phyloP scores from a whole-genome alignment of 129 eudicot species.

The Sambucus nigra region DNA sequence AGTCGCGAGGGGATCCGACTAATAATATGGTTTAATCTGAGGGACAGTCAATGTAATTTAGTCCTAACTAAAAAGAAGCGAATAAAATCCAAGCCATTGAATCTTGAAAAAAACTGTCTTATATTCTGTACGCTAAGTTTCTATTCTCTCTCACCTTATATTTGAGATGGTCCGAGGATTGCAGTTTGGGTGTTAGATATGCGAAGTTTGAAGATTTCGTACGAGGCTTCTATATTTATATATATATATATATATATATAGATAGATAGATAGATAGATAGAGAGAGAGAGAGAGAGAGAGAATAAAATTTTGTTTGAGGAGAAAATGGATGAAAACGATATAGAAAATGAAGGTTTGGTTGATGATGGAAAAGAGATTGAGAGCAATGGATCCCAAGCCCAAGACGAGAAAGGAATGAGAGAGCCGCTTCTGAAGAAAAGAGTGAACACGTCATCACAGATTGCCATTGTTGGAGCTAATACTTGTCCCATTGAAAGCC shows the following conservation, averaged over 20 bases:
- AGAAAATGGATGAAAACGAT: slow-evolving; percentile 15
- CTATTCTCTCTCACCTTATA: too few relatives aligned
- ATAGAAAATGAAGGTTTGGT: slow-evolving; percentile 25
- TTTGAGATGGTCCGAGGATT: too few relatives aligned
- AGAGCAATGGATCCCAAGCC: slow-evolving; percentile 36
- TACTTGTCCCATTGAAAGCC: slow-evolving; percentile 77
- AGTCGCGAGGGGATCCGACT: too few relatives aligned
- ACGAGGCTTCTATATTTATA: not conserved
- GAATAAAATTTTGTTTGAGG: slow-evolving; percentile 9
- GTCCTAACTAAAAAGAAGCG: too few relatives aligned
- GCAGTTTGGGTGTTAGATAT: too few relatives aligned
- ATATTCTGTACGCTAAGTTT: too few relatives aligned
- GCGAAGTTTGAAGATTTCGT: too few relatives aligned
- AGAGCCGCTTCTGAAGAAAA: slow-evolving; percentile 48
- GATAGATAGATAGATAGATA: not conserved
- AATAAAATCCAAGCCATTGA: too few relatives aligned
- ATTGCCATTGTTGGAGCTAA: slow-evolving; percentile 96
- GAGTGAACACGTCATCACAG: slow-evolving; percentile 74
- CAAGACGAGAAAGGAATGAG: slow-evolving; percentile 18
- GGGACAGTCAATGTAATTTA: too few relatives aligned
- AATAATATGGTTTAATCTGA: too few relatives aligned
- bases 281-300: slow-evolving; percentile 11
- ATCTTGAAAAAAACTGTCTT: too few relatives aligned
- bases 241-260: too few relatives aligned
- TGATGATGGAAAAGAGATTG: slow-evolving; percentile 15